Evolutionary conservation across 768 basidiomycete genomes (phyloP).

Genomic region (Fibroporia radiculosa): DNA sequence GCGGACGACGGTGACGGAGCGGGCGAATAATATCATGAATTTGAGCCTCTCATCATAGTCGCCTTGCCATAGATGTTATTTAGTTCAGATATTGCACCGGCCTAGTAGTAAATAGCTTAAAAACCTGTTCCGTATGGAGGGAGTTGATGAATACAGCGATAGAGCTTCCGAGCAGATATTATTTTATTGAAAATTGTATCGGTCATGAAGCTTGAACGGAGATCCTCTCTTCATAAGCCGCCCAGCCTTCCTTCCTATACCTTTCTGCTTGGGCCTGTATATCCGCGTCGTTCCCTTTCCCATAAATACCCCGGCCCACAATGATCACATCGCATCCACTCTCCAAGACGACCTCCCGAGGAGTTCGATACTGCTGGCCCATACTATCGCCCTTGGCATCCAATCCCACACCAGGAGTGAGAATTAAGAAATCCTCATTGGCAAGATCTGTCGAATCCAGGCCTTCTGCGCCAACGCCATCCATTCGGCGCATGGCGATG

Average conservation of each 20-base stretch:
- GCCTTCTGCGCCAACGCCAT: constrained; percentile 42
- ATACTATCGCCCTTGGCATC: constrained; percentile 58
- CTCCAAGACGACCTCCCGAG: constrained; percentile 70
- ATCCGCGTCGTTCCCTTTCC: constrained; percentile 39
- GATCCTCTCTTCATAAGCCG: constrained; percentile 50
- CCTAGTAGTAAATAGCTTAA: too few species aligned
- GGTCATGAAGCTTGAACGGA: too few species aligned
- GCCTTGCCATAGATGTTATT: neutral
- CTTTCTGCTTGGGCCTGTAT: constrained; percentile 66
- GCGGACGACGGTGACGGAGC: constrained; percentile 12
- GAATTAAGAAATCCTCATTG: constrained; percentile 78
- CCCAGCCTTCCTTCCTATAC: constrained; percentile 85
- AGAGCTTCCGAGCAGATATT: too few species aligned
- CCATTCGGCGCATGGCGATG: constrained; percentile 85
- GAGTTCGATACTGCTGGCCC: constrained; percentile 96
- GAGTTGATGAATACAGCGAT: too few species aligned
- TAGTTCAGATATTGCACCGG: neutral
- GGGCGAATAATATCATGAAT: neutral
- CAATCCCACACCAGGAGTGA: constrained; percentile 90
- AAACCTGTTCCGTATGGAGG: too few species aligned
- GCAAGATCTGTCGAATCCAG: constrained; percentile 40
- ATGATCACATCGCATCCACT: constrained; percentile 94
- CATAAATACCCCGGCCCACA: constrained; percentile 93
- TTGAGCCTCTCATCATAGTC: neutral
- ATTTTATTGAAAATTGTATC: too few species aligned